Evolutionary conservation across 345 rosid species (phyloP), one percentile per base, ranked within the genome.

Genomic region (Hypericum androsaemum): DNA sequence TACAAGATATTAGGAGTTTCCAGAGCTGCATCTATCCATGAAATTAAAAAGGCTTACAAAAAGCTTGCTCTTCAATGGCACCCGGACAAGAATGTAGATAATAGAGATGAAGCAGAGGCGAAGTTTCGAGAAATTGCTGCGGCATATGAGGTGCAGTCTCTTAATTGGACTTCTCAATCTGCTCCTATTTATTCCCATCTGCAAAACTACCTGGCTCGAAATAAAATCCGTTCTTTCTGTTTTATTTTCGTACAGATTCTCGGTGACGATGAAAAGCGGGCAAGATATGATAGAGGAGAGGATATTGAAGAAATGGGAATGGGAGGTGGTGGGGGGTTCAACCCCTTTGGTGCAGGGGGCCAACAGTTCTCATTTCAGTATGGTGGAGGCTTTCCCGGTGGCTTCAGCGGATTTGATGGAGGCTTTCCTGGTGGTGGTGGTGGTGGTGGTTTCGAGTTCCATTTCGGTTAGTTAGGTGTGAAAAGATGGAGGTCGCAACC

Each of bases 51-150:
- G 43, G 95, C 97, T 10, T 92, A 92, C 75, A 92, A 92, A 76
- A 92, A 85, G 76, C 94, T 88, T 10, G 98, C 99, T 64, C 51
- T 92, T 59, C 84, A 83, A 56, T 92, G 99, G 99, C 99, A 92
- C 74, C 99, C 99, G 0, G 99, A 92, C 70, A 92, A 92, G 71
- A 92, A 92, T 57, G 97, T 83, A 3, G 85, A 67, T 15, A 88
- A 85, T 15, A 75, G 97, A 77, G 99, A 88, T 78, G 97, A 78
- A 73, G 97, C 99, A 50, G 99, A 92, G 77, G 77, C 75, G 68
- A 78, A 80, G 55, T 92, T 92, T 73, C 78, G 69, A 57, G 99
- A 94, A 56, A 82, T 94, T 52, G 99, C 99, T 43, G 95, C 92
- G 46, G 99, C 99, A 47, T 94, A 88, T 54, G 99, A 94, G 97